Conservation (phyloP, 768 basidiomycete genomes). For the Sistotremastrum suecicum region DNA sequence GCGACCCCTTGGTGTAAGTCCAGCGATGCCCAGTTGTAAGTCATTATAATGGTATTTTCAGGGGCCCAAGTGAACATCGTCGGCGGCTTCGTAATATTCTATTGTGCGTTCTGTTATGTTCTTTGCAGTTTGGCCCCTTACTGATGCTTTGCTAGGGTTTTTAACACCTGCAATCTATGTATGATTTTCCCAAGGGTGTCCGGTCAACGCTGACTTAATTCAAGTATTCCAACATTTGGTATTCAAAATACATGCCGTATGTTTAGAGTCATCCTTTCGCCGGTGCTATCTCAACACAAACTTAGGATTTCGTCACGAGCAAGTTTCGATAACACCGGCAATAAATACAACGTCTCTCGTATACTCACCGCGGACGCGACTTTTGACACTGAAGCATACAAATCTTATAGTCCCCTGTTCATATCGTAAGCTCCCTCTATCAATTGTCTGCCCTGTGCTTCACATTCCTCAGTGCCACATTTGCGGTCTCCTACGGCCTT, state of each 20-base stretch:
- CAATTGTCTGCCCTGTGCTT: slow-evolving; percentile 11
- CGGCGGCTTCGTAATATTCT: slow-evolving; percentile 22
- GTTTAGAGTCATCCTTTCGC: slow-evolving; percentile 3
- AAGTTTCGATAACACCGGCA: slow-evolving; percentile 14
- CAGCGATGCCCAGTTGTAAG: too few relatives aligned
- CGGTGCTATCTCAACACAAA: background rate
- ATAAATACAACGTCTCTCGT: slow-evolving; percentile 29
- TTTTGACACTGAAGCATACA: slow-evolving; percentile 31
- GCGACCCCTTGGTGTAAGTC: too few relatives aligned
- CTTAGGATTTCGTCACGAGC: slow-evolving; percentile 11
- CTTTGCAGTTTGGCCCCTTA: slow-evolving; percentile 6
- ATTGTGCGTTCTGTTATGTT: slow-evolving; percentile 14
- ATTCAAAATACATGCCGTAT: slow-evolving; percentile 22
- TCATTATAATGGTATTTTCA: too few relatives aligned
- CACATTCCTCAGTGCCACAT: slow-evolving; percentile 29
- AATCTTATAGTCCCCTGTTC: slow-evolving; percentile 32
- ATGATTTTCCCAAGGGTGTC: too few relatives aligned
- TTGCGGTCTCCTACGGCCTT: slow-evolving; percentile 39
- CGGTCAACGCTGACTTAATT: too few relatives aligned
- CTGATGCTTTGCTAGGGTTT: slow-evolving; percentile 17
- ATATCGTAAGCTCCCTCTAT: slow-evolving; percentile 25
- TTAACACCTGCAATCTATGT: slow-evolving; percentile 22
- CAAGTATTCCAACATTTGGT: slow-evolving; percentile 22
- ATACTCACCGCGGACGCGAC: slow-evolving; percentile 26
- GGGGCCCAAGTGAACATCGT: slow-evolving; percentile 26